Base-by-base conservation (phyloP, 2,329 filamentous ascomycete species). In the Raffaelea deltoideospora region DNA sequence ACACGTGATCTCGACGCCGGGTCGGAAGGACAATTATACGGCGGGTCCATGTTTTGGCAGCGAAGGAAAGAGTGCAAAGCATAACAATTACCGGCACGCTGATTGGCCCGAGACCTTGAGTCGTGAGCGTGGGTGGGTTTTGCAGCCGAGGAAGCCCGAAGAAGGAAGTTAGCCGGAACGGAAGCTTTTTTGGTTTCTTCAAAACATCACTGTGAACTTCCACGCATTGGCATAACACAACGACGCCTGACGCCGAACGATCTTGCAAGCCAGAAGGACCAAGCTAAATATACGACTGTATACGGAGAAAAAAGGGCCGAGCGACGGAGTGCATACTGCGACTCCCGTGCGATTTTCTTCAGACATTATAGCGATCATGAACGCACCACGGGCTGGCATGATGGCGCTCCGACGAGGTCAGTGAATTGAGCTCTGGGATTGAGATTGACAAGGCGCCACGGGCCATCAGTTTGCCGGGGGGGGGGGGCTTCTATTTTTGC, bases 401-500 rank as follows among this genome's bases (percentile, higher is more conserved):
- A 63, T 65, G 58, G 69, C 69, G 54, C 56, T 73, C 54, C 68
- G 69, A 55, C 64, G 69, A 67, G 65, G 70, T 73, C 54, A 49
- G 63, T 41, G n/a, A n/a, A n/a, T n/a, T n/a, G n/a, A n/a, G n/a
- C n/a, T n/a, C n/a, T n/a, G n/a, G n/a, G n/a, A n/a, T n/a, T n/a
- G n/a, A n/a, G n/a, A n/a, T n/a, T n/a, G n/a, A n/a, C n/a, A n/a
- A n/a, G n/a, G n/a, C n/a, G n/a, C n/a, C n/a, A n/a, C n/a, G n/a
- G n/a, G n/a, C n/a, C n/a, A n/a, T n/a, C n/a, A n/a, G n/a, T n/a
- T n/a, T n/a, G n/a, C n/a, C n/a, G n/a, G n/a, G n/a, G n/a, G n/a
- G n/a, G n/a, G n/a, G n/a, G n/a, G n/a, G n/a, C n/a, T n/a, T n/a
- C n/a, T n/a, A n/a, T n/a, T n/a, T n/a, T n/a, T n/a, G n/a, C n/a